phyloP scores from a whole-genome alignment of 148 eudicot genomes.

The Arctostaphylos glauca region DNA sequence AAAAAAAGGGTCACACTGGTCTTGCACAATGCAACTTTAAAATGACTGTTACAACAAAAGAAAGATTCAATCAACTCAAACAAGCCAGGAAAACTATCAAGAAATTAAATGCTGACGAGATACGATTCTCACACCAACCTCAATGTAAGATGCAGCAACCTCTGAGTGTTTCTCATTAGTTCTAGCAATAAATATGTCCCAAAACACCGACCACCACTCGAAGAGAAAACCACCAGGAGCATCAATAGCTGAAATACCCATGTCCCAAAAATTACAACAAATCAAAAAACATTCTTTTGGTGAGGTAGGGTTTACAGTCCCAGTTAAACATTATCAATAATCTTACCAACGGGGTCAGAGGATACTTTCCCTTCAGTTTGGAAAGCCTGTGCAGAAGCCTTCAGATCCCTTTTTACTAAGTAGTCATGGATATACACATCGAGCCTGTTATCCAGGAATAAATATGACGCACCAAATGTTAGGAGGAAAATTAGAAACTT shows the following conservation, averaged over 20 bases:
- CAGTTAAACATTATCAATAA: background rate
- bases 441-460: conserved; percentile 41
- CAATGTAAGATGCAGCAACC: conserved; percentile 69
- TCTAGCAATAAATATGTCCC: conserved; percentile 83
- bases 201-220: conserved; percentile 90
- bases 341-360: conserved; percentile 70
- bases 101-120: background rate
- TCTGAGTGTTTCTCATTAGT: conserved; percentile 68
- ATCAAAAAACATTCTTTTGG: background rate
- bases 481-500: background rate
- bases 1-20: background rate
- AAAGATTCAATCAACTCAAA: background rate
- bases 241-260: conserved; percentile 61
- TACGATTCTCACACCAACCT: conserved; percentile 41
- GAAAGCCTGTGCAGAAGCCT: conserved; percentile 73
- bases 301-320: background rate
- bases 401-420: conserved; percentile 68
- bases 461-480: background rate
- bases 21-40: background rate
- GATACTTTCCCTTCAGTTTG: conserved; percentile 79
- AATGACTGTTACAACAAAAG: background rate
- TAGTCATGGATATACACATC: conserved; percentile 85
- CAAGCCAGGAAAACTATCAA: background rate
- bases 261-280: conserved; percentile 5
- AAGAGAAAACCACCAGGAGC: conserved; percentile 87